Evolutionary conservation across 805 yeast species (phyloP).

Genomic region (Komagataella ulmi): DNA sequence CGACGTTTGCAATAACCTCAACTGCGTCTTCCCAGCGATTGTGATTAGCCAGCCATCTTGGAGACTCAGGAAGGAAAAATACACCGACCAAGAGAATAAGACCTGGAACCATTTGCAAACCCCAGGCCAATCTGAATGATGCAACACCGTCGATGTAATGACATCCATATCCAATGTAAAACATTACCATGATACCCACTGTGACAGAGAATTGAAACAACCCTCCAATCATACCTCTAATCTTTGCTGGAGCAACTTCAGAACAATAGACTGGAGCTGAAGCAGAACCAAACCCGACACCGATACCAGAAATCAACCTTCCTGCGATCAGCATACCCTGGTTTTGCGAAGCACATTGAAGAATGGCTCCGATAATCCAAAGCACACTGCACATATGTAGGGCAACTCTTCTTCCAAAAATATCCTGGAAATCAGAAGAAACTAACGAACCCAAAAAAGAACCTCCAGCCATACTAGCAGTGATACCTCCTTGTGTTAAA

Average conservation of each 20-base stretch:
- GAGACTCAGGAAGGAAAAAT: conserved; percentile 34
- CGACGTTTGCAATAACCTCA: conserved; percentile 22
- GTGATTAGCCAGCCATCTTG: conserved; percentile 33
- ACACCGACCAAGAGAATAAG: conserved; percentile 23
- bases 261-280: conserved; percentile 58
- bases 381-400: conserved; percentile 12
- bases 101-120: conserved; percentile 36
- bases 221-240: conserved; percentile 51
- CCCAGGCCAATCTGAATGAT: conserved; percentile 28
- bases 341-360: conserved; percentile 19
- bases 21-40: conserved; percentile 31
- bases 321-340: conserved; percentile 34
- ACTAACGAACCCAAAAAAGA: conserved; percentile 56
- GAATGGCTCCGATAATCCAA: conserved; percentile 14
- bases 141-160: conserved; percentile 6
- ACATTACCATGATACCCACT: conserved; percentile 51
- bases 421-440: conserved; percentile 33
- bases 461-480: conserved; percentile 69
- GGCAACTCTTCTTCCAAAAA: conserved; percentile 29
- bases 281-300: conserved; percentile 53
- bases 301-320: conserved; percentile 48
- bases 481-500: conserved; percentile 54
- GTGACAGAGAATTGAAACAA: conserved; percentile 51
- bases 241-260: conserved; percentile 46
- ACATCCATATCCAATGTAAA: conserved; percentile 27